These are phyloP conservation scores for Periconia sp. DNA, from an alignment of 2,329 filamentous ascomycete genomes.

Conservation along the genomic window DNA sequence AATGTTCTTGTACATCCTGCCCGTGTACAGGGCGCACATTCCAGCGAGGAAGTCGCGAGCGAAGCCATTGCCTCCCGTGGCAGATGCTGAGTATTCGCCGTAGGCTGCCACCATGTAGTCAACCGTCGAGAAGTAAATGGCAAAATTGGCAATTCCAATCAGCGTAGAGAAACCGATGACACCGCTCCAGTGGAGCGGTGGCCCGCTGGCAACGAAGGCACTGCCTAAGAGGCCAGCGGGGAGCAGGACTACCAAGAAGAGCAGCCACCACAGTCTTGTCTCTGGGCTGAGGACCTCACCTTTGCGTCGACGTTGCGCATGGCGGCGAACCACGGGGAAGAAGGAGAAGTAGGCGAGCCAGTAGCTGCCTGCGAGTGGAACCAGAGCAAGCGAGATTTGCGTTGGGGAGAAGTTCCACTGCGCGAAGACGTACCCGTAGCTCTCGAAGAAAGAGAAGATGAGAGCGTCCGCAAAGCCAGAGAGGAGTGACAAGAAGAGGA, in stretches of 20 bases:
- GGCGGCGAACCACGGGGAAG: conserved; percentile 55
- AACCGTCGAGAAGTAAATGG: conserved; percentile 77
- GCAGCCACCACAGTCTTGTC: conserved; percentile 67
- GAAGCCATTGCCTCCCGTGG: conserved; percentile 79
- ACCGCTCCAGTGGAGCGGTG: conserved; percentile 69
- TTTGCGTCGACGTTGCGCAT: conserved; percentile 54
- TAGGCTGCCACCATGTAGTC: conserved; percentile 81
- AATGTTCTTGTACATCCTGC: conserved; percentile 45
- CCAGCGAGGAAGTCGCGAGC: conserved; percentile 76
- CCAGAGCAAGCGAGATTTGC: conserved; percentile 61
- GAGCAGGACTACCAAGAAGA: conserved; percentile 65
- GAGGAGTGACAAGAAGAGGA: conserved; percentile 71
- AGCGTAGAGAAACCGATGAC: conserved; percentile 51
- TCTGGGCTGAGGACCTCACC: conserved; percentile 64
- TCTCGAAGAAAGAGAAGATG: conserved; percentile 81
- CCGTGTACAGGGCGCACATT: conserved; percentile 64
- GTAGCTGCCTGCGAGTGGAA: conserved; percentile 70
- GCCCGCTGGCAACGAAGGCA: conserved; percentile 63
- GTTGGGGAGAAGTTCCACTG: conserved; percentile 70
- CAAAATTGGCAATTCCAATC: conserved; percentile 72
- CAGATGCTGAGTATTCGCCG: conserved; percentile 73
- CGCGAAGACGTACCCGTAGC: conserved; percentile 68
- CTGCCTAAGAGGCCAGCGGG: conserved; percentile 73
- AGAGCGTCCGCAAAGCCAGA: conserved; percentile 76
- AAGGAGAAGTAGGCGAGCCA: conserved; percentile 66